phyloP scores from a whole-genome alignment of 345 rosid species.

The Citropsis articulata region DNA sequence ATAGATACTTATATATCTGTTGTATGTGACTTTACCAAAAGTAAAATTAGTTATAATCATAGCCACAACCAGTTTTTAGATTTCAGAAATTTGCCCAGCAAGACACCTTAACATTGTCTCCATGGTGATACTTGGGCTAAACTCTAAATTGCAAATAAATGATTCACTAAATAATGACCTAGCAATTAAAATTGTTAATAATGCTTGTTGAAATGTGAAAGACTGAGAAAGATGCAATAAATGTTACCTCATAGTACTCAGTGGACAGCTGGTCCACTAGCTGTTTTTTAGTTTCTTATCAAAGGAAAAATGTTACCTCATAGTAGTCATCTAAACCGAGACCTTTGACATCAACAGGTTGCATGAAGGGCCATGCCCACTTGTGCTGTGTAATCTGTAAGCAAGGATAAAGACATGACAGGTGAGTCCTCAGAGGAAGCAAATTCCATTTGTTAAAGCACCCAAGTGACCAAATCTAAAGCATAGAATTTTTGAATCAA shows the following conservation, averaged over 20 bases:
- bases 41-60: neutral
- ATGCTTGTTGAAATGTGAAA: neutral
- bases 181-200: neutral
- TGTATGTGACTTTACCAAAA: neutral
- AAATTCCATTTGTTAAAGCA: neutral
- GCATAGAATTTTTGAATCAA: neutral
- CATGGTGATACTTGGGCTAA: neutral
- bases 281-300: too few species aligned
- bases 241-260: slow-evolving; percentile 55
- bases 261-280: too few species aligned
- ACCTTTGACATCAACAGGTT: slow-evolving; percentile 87
- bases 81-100: neutral
- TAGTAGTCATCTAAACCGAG: slow-evolving; percentile 86
- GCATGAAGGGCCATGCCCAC: slow-evolving; percentile 88
- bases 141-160: neutral
- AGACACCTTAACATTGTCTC: neutral
- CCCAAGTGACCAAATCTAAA: neutral
- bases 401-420: slow-evolving; percentile 6
- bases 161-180: neutral
- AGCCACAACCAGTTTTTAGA: neutral
- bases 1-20: neutral
- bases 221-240: neutral
- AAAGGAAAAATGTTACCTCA: slow-evolving; percentile 41
- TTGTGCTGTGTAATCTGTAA: slow-evolving; percentile 79
- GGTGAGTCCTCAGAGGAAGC: neutral